Percentiles rank a stretch among this genome's conserved stretches.
phyloP scores from a whole-genome alignment of 805 yeast species.

The Cyberlindnera mycetangii region DNA sequence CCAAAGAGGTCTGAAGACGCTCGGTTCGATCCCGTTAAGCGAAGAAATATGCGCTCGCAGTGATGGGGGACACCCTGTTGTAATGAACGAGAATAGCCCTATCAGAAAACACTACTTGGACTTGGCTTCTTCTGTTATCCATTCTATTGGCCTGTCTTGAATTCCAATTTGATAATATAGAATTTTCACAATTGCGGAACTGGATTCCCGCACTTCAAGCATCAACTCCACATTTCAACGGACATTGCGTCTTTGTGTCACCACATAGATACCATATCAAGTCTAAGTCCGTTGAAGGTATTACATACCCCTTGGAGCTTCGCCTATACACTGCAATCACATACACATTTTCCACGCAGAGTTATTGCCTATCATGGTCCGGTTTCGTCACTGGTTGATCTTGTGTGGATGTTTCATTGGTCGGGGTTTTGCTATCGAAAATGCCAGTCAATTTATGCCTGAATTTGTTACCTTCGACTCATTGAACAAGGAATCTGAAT shows the following conservation, averaged over 20 bases:
- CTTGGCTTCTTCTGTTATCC: conserved; percentile 41
- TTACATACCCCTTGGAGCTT: background rate
- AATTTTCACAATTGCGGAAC: conserved; percentile 5
- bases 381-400: no score
- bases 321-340: background rate
- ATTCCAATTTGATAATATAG: background rate
- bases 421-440: background rate
- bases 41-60: conserved; percentile 56
- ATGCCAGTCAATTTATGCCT: background rate
- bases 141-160: conserved; percentile 6
- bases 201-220: conserved; percentile 5
- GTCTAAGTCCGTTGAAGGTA: background rate
- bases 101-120: conserved; percentile 43
- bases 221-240: background rate
- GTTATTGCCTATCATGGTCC: no score
- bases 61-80: conserved; percentile 66
- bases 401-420: background rate
- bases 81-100: conserved; percentile 40
- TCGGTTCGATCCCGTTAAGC: conserved; percentile 69
- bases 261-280: no score
- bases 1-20: conserved; percentile 43
- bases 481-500: conserved; percentile 10
- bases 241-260: conserved; percentile 6
- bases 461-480: conserved; percentile 4
- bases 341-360: no score